Conservation (phyloP, 1,284 basidiomycete genomes). For the Laetiporus sulphureus region DNA sequence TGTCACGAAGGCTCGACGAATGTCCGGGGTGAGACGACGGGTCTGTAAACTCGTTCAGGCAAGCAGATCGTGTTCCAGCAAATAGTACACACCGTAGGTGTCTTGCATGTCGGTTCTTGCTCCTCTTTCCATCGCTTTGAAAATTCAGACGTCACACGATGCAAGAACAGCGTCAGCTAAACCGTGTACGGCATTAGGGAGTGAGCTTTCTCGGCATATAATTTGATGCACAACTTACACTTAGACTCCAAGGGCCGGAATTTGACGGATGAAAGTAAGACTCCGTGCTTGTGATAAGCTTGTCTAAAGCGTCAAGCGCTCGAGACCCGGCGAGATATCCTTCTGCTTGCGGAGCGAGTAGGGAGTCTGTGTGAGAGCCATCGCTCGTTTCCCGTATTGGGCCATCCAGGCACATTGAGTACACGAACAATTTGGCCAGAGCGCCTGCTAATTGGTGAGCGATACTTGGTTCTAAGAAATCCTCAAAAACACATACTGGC, state of each 20-base stretch:
- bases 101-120: conserved; percentile 73
- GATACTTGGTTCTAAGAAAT: neutral
- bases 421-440: conserved; percentile 85
- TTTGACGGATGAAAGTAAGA: conserved; percentile 90
- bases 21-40: conserved; percentile 75
- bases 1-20: conserved; percentile 80
- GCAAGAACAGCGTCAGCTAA: conserved; percentile 71
- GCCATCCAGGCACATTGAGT: conserved; percentile 87
- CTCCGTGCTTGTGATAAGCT: conserved; percentile 89
- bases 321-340: conserved; percentile 82
- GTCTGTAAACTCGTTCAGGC: too few species aligned
- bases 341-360: conserved; percentile 24
- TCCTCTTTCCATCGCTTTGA: conserved; percentile 82
- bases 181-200: neutral
- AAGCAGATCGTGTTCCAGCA: too few species aligned
- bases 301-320: conserved; percentile 85
- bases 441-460: conserved; percentile 46
- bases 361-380: conserved; percentile 27
- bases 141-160: conserved; percentile 78
- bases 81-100: conserved; percentile 55
- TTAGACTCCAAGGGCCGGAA: conserved; percentile 62
- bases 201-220: neutral
- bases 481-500: conserved; percentile 39
- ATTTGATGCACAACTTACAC: conserved; percentile 30
- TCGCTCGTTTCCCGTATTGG: conserved; percentile 40